These are phyloP conservation scores for Asterella californica DNA, from an alignment of 225 moss, liverwort and hornwort genomes.

Conservation along the genomic window DNA sequence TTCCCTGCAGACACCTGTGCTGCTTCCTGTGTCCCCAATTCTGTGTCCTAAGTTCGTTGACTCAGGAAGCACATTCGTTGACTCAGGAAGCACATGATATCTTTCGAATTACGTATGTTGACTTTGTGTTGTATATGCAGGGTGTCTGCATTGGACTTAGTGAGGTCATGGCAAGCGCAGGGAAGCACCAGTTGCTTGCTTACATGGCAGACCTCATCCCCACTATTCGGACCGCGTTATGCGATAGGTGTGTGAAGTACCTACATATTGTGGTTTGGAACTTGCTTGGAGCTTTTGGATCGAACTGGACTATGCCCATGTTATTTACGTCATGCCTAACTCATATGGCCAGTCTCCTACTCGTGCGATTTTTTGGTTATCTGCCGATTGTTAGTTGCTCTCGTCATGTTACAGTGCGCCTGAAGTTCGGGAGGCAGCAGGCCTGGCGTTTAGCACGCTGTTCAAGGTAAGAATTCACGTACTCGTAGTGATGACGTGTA, in stretches of 20 bases:
- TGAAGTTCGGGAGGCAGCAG: constrained; percentile 96
- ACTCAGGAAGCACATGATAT: background rate
- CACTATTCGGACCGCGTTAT: constrained; percentile 84
- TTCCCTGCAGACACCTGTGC: background rate
- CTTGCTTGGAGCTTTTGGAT: background rate
- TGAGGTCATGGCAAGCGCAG: constrained; percentile 99
- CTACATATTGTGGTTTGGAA: background rate
- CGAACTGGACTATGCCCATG: background rate
- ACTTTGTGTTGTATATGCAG: constrained; percentile 35
- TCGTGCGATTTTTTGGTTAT: background rate
- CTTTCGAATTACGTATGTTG: background rate
- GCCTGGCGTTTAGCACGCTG: constrained; percentile 90
- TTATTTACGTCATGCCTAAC: background rate
- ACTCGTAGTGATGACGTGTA: background rate
- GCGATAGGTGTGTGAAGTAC: constrained; percentile 62
- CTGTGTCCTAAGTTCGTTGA: background rate
- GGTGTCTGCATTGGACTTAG: constrained; percentile 99
- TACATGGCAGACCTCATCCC: constrained; percentile 93
- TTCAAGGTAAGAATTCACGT: constrained; percentile 54
- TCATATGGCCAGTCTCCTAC: background rate
- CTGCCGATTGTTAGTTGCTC: background rate
- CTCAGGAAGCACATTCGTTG: background rate
- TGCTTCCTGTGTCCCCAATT: background rate
- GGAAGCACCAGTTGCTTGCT: constrained; percentile 88
- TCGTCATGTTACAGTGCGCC: constrained; percentile 49